Conservation (phyloP, 2,329 filamentous ascomycete species). For the Diplodia sapinea region DNA sequence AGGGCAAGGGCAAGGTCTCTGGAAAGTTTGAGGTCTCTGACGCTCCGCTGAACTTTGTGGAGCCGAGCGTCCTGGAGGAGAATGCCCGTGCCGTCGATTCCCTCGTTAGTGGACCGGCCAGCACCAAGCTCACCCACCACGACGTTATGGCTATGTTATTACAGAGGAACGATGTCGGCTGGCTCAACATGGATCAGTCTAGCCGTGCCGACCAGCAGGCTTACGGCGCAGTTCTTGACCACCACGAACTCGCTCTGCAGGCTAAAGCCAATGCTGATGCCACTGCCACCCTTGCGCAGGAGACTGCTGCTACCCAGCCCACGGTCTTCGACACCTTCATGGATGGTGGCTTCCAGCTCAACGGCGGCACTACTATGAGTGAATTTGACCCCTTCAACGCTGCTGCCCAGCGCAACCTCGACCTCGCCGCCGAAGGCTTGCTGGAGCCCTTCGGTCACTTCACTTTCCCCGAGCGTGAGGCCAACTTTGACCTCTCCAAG, state of each 20-base stretch:
- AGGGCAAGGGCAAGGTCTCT: no score
- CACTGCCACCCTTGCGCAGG: not conserved
- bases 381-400: conserved; percentile 53
- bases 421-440: no score
- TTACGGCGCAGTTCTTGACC: not conserved
- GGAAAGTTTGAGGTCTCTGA: not conserved
- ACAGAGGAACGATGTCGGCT: not conserved
- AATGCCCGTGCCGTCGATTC: not conserved
- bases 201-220: conserved; percentile 1
- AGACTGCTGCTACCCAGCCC: no score
- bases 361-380: conserved; percentile 4
- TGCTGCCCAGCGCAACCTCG: no score
- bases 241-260: not conserved
- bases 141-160: not conserved
- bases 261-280: not conserved
- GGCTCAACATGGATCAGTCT: not conserved
- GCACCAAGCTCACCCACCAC: no score
- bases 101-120: not conserved
- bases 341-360: no score
- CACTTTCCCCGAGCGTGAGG: no score
- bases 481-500: no score
- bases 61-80: not conserved
- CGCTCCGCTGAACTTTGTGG: conserved; percentile 1
- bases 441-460: no score
- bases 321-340: no score